Conservation (phyloP, 2,329 filamentous ascomycete genomes). For the Penicillium sp. region DNA sequence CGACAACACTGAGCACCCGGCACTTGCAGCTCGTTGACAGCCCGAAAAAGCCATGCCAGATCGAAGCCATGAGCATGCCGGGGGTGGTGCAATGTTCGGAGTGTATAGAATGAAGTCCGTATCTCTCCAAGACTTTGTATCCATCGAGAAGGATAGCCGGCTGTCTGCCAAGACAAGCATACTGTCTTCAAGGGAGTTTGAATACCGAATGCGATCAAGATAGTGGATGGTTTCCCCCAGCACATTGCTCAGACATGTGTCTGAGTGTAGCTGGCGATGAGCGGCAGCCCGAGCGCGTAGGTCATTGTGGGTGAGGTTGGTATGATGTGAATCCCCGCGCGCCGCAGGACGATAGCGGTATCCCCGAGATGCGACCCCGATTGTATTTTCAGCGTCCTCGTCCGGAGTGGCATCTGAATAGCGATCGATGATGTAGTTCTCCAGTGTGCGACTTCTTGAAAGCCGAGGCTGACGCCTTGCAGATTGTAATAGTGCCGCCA, state of each 20-base stretch:
- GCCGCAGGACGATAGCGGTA: constrained; percentile 33
- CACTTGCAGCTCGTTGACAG: constrained; percentile 55
- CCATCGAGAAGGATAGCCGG: constrained; percentile 49
- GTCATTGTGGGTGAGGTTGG: constrained; percentile 31
- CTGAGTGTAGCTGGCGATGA: constrained; percentile 35
- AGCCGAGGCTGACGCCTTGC: constrained; percentile 39
- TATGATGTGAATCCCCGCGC: constrained; percentile 27
- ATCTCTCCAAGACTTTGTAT: constrained; percentile 51
- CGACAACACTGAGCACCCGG: constrained; percentile 25
- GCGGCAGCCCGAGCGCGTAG: constrained; percentile 35
- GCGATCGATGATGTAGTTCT: constrained; percentile 39
- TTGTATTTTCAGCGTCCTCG: constrained; percentile 23
- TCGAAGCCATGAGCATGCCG: constrained; percentile 60
- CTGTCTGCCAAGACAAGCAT: constrained; percentile 52
- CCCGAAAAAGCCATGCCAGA: constrained; percentile 61
- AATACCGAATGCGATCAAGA: constrained; percentile 56
- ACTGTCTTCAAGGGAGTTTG: constrained; percentile 53
- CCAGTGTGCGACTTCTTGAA: constrained; percentile 37
- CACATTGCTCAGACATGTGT: constrained; percentile 33
- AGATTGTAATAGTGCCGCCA: constrained; percentile 41
- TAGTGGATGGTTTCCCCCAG: constrained; percentile 62
- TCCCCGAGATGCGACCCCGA: constrained; percentile 19
- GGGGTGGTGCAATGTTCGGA: constrained; percentile 47
- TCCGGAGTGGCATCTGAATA: constrained; percentile 26
- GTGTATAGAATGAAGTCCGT: constrained; percentile 60